phyloP scores from a whole-genome alignment of 805 yeast species.

The Komagataella mondaviorum region DNA sequence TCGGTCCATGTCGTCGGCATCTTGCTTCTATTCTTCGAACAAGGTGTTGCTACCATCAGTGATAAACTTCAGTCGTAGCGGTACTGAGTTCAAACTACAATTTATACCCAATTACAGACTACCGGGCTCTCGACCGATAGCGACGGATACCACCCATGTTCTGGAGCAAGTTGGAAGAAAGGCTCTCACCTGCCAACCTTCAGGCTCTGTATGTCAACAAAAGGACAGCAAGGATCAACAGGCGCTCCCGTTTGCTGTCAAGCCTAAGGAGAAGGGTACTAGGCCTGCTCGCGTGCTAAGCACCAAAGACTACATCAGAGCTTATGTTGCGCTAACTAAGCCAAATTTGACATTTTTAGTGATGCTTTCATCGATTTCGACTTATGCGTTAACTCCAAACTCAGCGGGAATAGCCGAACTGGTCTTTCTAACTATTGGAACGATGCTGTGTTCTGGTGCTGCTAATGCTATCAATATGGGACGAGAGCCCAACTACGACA shows the following conservation, averaged over 20 bases:
- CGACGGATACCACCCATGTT: slow-evolving; percentile 2
- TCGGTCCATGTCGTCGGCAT: not conserved
- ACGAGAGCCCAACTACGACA: slow-evolving; percentile 84
- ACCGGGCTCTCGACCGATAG: slow-evolving; percentile 1
- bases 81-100: slow-evolving; percentile 5
- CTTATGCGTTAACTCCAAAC: slow-evolving; percentile 84
- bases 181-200: slow-evolving; percentile 30
- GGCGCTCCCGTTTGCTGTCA: slow-evolving; percentile 43
- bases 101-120: slow-evolving; percentile 15
- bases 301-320: slow-evolving; percentile 29
- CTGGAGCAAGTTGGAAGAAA: slow-evolving; percentile 27
- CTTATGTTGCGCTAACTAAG: slow-evolving; percentile 75
- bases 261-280: slow-evolving; percentile 18
- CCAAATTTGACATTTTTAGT: slow-evolving; percentile 82
- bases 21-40: slow-evolving; percentile 12
- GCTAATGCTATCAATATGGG: slow-evolving; percentile 98
- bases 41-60: slow-evolving; percentile 2
- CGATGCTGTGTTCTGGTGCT: slow-evolving; percentile 78
- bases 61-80: not conserved
- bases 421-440: slow-evolving; percentile 67
- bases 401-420: slow-evolving; percentile 64
- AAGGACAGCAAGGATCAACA: not conserved
- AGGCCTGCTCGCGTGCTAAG: slow-evolving; percentile 6
- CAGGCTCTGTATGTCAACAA: not conserved
- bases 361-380: slow-evolving; percentile 82